phyloP scores from a whole-genome alignment of 352 stramenopile genomes.

The Lagenidium giganteum region DNA sequence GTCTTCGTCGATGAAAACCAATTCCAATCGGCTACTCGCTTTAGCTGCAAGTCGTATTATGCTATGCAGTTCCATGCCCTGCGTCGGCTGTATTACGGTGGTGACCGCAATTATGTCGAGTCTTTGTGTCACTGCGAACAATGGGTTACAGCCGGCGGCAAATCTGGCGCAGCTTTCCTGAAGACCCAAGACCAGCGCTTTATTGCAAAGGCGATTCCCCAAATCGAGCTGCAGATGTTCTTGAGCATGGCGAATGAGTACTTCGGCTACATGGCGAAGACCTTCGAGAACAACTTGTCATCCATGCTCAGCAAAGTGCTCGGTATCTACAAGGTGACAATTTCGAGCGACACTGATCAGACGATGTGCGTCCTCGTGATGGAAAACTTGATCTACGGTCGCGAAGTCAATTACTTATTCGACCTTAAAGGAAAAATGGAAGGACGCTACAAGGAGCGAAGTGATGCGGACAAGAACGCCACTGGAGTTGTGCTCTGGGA shows the following conservation, averaged over 20 bases:
- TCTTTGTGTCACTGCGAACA: conserved; percentile 83
- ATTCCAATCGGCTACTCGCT: conserved; percentile 74
- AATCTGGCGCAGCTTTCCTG: conserved; percentile 80
- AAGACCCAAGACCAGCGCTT: conserved; percentile 86
- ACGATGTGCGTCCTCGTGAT: conserved; percentile 87
- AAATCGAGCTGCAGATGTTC: conserved; percentile 88
- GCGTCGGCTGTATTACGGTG: conserved; percentile 76
- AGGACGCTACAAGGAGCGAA: conserved; percentile 57
- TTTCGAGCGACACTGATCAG: conserved; percentile 59
- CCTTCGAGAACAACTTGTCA: conserved; percentile 79
- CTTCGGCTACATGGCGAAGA: conserved; percentile 87
- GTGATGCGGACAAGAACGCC: conserved; percentile 14
- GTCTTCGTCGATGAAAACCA: conserved; percentile 84
- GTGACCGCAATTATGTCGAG: conserved; percentile 84
- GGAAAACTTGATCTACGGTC: conserved; percentile 86
- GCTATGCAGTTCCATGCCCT: conserved; percentile 87
- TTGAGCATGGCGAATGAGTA: conserved; percentile 88
- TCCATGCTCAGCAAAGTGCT: conserved; percentile 88
- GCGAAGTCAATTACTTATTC: conserved; percentile 82
- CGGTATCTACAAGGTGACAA: conserved; percentile 83
- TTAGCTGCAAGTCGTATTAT: conserved; percentile 87
- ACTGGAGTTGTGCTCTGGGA: conserved; percentile 71
- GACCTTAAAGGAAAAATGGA: conserved; percentile 89
- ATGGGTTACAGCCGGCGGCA: conserved; percentile 82
- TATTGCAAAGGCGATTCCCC: conserved; percentile 82